Percentiles rank a stretch among this genome's conserved stretches.
Evolutionary conservation across 176 grass and related monocot genomes (phyloP).

Genomic region (Musa beccarii): DNA sequence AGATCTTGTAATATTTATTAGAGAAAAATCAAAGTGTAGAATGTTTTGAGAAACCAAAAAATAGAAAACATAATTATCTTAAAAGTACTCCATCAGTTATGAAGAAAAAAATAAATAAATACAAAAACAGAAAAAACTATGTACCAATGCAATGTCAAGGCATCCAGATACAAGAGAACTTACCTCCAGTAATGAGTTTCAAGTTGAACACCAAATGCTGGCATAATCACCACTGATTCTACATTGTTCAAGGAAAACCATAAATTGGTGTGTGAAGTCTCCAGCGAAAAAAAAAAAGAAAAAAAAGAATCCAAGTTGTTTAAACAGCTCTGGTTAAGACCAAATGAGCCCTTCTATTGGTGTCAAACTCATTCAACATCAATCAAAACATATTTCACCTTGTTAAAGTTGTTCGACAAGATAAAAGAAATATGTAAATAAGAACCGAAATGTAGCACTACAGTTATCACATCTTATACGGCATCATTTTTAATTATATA

Average conservation of each 20-base stretch:
- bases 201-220: conserved; percentile 65
- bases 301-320: background rate
- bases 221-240: conserved; percentile 75
- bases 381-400: background rate
- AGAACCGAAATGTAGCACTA: background rate
- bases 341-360: background rate
- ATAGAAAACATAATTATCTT: too few species aligned
- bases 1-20: too few species aligned
- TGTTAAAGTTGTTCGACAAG: background rate
- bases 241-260: conserved; percentile 16
- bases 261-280: background rate
- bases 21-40: too few species aligned
- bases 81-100: background rate
- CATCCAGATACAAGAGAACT: background rate
- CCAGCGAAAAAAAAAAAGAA: background rate
- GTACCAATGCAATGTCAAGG: background rate
- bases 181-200: conserved; percentile 75
- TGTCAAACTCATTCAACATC: background rate
- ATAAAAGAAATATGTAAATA: background rate
- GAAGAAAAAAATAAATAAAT: background rate
- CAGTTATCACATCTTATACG: background rate
- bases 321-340: background rate
- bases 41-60: too few species aligned
- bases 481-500: too few species aligned
- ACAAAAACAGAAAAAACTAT: background rate